These are phyloP conservation scores for Melocanna baccifera DNA, from an alignment of 176 grass and related monocot species.

Conservation along the genomic window DNA sequence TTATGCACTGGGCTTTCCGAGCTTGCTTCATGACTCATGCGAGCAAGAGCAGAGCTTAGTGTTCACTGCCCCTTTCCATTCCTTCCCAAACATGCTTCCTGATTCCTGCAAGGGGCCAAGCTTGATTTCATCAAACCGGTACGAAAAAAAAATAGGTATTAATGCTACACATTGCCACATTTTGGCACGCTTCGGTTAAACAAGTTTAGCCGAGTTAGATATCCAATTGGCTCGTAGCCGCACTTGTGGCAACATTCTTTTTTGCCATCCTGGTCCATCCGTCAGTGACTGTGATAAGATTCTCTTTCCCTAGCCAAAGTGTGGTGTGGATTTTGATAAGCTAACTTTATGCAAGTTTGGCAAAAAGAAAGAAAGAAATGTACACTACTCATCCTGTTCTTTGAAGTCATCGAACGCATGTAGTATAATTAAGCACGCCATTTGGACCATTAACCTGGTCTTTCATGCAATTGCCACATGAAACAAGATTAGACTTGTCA, in stretches of 20 bases:
- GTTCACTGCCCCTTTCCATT: background rate
- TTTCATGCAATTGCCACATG: background rate
- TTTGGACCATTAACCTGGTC: background rate
- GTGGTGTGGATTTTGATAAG: too few species aligned
- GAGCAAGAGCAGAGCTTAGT: background rate
- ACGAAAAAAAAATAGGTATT: too few species aligned
- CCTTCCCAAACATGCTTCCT: background rate
- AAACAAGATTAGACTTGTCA: background rate
- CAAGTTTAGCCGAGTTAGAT: too few species aligned
- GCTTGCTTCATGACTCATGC: background rate
- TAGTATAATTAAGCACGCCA: background rate
- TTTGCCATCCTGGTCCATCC: too few species aligned
- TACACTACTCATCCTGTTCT: background rate
- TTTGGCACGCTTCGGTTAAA: too few species aligned
- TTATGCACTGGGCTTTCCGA: background rate
- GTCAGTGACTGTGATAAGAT: too few species aligned
- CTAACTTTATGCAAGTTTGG: too few species aligned
- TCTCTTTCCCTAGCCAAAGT: too few species aligned
- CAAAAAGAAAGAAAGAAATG: too few species aligned
- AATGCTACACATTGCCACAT: too few species aligned
- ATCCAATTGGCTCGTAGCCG: too few species aligned
- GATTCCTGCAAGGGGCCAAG: background rate
- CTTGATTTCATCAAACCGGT: background rate
- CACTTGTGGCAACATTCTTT: too few species aligned
- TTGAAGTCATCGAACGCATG: background rate